Conservation (phyloP, 306 rosid species). For the Prunus davidiana region DNA sequence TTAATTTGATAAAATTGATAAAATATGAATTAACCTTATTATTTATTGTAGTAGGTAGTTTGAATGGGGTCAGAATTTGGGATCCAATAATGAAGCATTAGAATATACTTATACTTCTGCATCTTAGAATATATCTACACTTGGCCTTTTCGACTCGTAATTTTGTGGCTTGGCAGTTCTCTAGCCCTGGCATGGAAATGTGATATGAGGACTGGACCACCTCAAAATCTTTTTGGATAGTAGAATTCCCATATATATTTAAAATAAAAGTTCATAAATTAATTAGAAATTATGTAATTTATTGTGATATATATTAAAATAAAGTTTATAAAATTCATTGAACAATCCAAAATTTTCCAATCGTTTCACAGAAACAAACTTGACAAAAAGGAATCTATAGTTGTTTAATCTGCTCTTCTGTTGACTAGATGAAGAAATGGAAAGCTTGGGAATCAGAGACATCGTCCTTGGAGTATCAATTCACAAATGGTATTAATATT, state of each 20-base stretch:
- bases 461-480: slow-evolving; percentile 61
- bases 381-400: no score
- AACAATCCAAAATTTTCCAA: no score
- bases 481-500: slow-evolving; percentile 43
- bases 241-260: no score
- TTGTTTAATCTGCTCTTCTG: neutral
- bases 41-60: neutral
- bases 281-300: no score
- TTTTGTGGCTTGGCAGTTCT: neutral
- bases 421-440: slow-evolving; percentile 61
- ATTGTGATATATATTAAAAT: no score
- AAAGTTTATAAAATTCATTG: no score
- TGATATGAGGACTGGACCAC: neutral
- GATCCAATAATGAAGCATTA: no score
- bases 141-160: neutral
- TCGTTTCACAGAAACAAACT: no score
- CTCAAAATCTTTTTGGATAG: neutral
- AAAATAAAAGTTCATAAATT: no score
- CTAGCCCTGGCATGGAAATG: neutral
- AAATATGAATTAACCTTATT: no score
- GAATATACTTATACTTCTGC: no score
- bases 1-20: neutral
- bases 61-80: neutral
- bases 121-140: neutral
- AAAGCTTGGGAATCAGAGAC: slow-evolving; percentile 72